Base-by-base conservation (phyloP, 1,139 yeast genomes). In the Magnusiomyces ingens region DNA sequence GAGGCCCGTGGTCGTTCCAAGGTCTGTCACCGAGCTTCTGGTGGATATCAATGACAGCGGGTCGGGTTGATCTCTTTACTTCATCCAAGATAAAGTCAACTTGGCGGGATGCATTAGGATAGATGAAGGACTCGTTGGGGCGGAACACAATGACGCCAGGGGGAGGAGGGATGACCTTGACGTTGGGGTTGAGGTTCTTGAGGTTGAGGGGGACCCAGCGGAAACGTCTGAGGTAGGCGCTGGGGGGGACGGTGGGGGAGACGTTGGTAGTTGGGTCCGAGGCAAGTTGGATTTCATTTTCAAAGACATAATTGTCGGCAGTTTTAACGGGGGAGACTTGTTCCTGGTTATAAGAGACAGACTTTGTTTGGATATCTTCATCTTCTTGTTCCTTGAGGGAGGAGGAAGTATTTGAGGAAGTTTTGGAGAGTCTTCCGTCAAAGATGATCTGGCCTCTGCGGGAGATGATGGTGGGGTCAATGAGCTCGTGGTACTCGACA, bases 1-100 rank as follows among this genome's bases (percentile, higher is more conserved):
- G 41, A 38, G 85, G 86, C 59, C 95, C 95, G 26, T 90, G 91
- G 63, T 89, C 94, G 66, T 90, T 90, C 96, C 97, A 91, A 19
- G 95, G 91, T 59, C 93, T 79, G 51, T 85, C 86, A 29, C 89
- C 86, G 44, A 80, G 76, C 51, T 59, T 63, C 15, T 37, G 36
- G n/a, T 43, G 26, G 4, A 29, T 15, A 15, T 17, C 36, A 13
- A 38, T 19, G 22, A 48, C 17, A 22, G 79, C 71, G 52, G 75
- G 75, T 61, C 77, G 76, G 1, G 96, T 88, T 15, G 67, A 55
- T 42, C 71, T 68, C 66, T 82, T 83, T 44, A 85, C 82, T 63
- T 84, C 83, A 58, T 85, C 95, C 46, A 82, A 72, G 36, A 91
- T 77, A 41, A 70, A 69, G 62, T 90, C 96, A 48, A 80, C 75